Conservation (phyloP, 208 protist genomes). For the Crithidia bombi region DNA sequence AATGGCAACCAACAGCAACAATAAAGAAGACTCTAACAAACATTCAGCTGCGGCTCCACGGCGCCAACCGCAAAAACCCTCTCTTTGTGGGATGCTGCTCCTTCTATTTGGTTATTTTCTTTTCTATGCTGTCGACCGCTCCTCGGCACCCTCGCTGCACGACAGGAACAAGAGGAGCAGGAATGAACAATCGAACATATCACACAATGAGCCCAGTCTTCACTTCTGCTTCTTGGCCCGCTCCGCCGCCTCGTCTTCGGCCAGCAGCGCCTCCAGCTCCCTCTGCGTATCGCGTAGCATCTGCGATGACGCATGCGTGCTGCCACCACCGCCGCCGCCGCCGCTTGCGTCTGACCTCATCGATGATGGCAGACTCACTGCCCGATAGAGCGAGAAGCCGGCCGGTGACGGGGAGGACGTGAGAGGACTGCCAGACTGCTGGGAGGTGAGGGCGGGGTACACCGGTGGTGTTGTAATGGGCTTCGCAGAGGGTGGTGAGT, state of each 20-base stretch:
- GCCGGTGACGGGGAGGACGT: neutral
- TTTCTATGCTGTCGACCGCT: no score
- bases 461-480: conserved; percentile 26
- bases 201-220: neutral
- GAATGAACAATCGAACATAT: neutral
- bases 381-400: conserved; percentile 6
- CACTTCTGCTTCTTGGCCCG: conserved; percentile 6
- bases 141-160: no score
- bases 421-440: conserved; percentile 19
- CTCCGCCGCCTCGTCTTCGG: conserved; percentile 49
- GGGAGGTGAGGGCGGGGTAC: conserved; percentile 11
- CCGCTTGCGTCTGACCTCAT: conserved; percentile 28
- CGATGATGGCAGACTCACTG: conserved; percentile 23
- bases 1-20: no score
- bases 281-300: conserved; percentile 73
- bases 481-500: neutral
- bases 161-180: neutral
- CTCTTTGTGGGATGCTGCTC: no score
- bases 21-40: no score
- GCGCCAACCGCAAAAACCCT: no score
- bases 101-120: no score
- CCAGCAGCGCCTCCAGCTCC: conserved; percentile 66
- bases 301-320: conserved; percentile 54
- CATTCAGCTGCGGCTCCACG: no score
- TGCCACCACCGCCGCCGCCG: conserved; percentile 33